Evolutionary conservation across 176 grass and related monocot genomes (phyloP).

Genomic region (Zea luxurians): DNA sequence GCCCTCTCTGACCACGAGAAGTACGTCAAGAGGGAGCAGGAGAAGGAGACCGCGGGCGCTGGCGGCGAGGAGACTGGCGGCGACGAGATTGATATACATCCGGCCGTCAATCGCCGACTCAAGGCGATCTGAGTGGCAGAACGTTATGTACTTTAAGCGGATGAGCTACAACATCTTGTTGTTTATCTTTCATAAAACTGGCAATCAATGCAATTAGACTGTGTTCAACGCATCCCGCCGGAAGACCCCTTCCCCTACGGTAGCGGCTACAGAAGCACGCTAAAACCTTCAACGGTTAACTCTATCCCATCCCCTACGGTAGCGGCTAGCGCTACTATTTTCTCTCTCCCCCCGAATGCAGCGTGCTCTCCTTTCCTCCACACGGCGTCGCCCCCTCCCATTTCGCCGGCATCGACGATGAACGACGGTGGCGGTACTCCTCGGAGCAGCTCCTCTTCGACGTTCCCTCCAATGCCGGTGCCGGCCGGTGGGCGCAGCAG

Average conservation of each 20-base stretch:
- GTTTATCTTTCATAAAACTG: not conserved
- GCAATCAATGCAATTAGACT: not conserved
- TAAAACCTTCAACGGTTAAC: too few species aligned
- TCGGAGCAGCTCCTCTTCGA: constrained; percentile 85
- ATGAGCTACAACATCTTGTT: not conserved
- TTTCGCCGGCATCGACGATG: constrained; percentile 43
- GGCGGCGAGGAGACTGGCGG: constrained; percentile 58
- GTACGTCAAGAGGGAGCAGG: constrained; percentile 95
- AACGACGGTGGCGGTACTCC: constrained; percentile 56
- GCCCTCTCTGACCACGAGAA: constrained; percentile 95
- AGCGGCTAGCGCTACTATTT: too few species aligned
- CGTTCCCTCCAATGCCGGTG: constrained; percentile 46
- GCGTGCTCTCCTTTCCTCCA: not conserved
- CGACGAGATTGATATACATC: constrained; percentile 80
- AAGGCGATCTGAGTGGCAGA: constrained; percentile 49
- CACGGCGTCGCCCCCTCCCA: not conserved
- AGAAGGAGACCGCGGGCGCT: constrained; percentile 54
- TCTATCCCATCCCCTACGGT: too few species aligned
- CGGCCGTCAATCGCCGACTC: constrained; percentile 82
- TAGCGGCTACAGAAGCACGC: too few species aligned
- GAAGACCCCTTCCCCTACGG: too few species aligned
- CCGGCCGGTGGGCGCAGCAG: constrained; percentile 57
- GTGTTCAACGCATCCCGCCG: too few species aligned
- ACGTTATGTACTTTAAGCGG: not conserved
- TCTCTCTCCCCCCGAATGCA: too few species aligned